These are phyloP conservation scores for Cucumis cinereus DNA, from an alignment of 306 rosid genomes.

Conservation along the genomic window DNA sequence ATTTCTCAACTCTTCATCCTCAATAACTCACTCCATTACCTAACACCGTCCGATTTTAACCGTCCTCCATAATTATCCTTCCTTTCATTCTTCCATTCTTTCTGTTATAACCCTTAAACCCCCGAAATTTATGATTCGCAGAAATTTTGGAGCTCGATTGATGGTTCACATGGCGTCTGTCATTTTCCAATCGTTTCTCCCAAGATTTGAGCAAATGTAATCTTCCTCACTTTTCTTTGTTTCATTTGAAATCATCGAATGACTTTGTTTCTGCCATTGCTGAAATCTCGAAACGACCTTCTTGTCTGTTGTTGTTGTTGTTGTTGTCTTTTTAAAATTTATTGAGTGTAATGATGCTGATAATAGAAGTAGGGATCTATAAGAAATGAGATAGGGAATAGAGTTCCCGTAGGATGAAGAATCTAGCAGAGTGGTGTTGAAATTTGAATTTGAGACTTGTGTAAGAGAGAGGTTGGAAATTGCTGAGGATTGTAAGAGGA, in stretches of 20 bases:
- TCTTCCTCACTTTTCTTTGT: neutral
- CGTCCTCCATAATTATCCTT: neutral
- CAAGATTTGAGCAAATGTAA: neutral
- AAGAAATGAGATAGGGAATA: neutral
- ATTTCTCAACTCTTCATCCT: neutral
- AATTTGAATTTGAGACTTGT: neutral
- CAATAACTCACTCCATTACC: neutral
- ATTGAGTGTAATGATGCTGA: neutral
- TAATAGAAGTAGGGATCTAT: neutral
- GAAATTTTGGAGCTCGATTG: neutral
- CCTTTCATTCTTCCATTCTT: neutral
- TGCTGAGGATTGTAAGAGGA: neutral
- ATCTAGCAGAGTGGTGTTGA: neutral
- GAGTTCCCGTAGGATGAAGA: neutral
- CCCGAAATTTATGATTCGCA: neutral
- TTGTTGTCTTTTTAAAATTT: neutral
- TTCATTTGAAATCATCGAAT: neutral
- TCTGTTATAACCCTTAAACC: neutral
- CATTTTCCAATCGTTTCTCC: neutral
- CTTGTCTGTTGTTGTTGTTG: neutral
- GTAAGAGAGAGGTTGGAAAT: neutral
- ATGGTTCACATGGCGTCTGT: neutral
- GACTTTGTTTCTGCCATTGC: neutral
- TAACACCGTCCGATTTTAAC: slow-evolving; percentile 20
- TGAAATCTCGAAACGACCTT: neutral